Percentiles rank a stretch among this genome's conserved stretches.
phyloP scores from a whole-genome alignment of 768 basidiomycete genomes.

The Lactifluus volemus region DNA sequence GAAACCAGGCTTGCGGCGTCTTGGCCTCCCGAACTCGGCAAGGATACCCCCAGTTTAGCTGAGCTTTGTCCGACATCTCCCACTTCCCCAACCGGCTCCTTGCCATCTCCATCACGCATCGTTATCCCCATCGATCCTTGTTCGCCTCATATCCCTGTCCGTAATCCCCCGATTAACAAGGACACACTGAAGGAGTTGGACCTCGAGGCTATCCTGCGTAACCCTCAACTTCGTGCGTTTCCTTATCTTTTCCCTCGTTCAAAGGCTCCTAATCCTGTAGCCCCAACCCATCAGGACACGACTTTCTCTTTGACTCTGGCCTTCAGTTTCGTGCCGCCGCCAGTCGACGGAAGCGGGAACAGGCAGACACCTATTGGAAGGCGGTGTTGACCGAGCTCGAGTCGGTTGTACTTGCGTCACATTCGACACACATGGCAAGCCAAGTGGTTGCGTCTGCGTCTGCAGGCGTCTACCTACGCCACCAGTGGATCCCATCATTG shows the following conservation, averaged over 20 bases:
- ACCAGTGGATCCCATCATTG: constrained; percentile 36
- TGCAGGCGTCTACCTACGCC: constrained; percentile 31
- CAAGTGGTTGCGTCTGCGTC: constrained; percentile 37
- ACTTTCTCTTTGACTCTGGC: constrained; percentile 80
- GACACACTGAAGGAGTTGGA: constrained; percentile 81
- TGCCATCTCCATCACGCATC: constrained; percentile 21
- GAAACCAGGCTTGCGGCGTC: constrained; percentile 20
- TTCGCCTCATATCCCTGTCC: constrained; percentile 54
- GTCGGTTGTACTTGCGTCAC: constrained; percentile 80
- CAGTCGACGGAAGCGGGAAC: constrained; percentile 62
- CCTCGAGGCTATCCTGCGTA: constrained; percentile 74
- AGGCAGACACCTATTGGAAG: constrained; percentile 78
- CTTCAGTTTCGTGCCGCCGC: constrained; percentile 74
- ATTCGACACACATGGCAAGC: constrained; percentile 51
- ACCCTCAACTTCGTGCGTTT: constrained; percentile 81
- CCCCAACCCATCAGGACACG: constrained; percentile 50
- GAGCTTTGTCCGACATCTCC: constrained; percentile 16
- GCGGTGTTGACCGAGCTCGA: constrained; percentile 73
- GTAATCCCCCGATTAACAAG: constrained; percentile 71
- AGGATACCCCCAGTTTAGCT: constrained; percentile 12
- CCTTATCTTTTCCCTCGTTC: neutral
- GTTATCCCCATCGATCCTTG: constrained; percentile 34
- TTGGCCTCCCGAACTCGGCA: constrained; percentile 21
- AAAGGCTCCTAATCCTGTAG: constrained; percentile 8
- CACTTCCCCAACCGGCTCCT: constrained; percentile 21